Evolutionary conservation across 2,329 filamentous ascomycete species (phyloP), one percentile per base, ranked within the genome.

Genomic region (Coniella lustricola): DNA sequence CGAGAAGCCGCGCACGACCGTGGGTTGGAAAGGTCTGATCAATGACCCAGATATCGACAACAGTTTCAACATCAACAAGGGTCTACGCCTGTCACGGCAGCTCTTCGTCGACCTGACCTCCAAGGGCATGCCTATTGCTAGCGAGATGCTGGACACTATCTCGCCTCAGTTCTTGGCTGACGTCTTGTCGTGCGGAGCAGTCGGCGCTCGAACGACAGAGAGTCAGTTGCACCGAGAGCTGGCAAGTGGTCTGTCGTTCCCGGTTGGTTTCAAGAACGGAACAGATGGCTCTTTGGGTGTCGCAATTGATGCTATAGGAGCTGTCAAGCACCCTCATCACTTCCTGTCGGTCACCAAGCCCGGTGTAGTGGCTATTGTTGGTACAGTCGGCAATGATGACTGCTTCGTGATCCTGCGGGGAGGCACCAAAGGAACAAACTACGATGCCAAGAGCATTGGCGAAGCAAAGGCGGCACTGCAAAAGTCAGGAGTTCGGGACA

Each of bases 31-130:
- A 75, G 93, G 93, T 43, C 74, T 98, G 60, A 95, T 98, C 73
- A 97, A 98, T 67, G 93, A 98, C 69, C 93, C 93, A 2, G 91
- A 97, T 63, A 95, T 98, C 64, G 90, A 97, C 69, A 91, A 95
- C 67, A 93, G 86, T 68, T 97, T 95, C 85, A 84, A 96, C 72
- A 97, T 98, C 73, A 97, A 97, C 77, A 97, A 97, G 76, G 93
- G 93, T 17, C 71, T 98, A 62, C 82, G 87, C 44, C 75, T 90
- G 48, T 87, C 89, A 48, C 80, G 93, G 58, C 84, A 97, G 69
- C 78, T 98, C 64, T 97, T 96, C 69, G 84, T 94, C 54, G 90
- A 97, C 65, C 74, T 98, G 58, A 97, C 91, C 0, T 76, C 81
- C 65, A 86, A 83, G 72, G 93, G 93, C 62, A 95, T 98, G 87